Base-by-base conservation (phyloP, 495 filamentous ascomycete species). In the Geoglossum glabrum region DNA sequence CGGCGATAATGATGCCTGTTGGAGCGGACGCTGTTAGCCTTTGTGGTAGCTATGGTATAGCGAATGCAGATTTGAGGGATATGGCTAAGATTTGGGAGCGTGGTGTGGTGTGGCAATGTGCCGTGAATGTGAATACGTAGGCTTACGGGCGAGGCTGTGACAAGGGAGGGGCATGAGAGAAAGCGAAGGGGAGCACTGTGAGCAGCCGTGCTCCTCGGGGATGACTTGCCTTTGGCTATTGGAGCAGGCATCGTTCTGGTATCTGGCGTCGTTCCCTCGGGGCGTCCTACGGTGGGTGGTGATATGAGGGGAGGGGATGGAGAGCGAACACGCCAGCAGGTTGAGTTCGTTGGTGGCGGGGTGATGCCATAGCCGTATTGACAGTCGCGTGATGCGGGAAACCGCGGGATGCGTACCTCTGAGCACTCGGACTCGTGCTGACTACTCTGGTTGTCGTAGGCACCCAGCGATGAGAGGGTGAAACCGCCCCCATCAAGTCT, bases 1-100 rank as follows among this genome's bases (percentile, higher is more conserved):
- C 75, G 60, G 79, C 84, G 63, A 92, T 79, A 17, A 92, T 83
- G 66, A 87, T 78, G 63, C 82, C 87, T 90, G 73, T 30, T 8
- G 10, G n/a, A 21, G 49, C 49, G 1, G 6, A 1, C 1, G 25
- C 1, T 30, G 25, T 52, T 52, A 52, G 49, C 36, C 11, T 19
- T 13, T 30, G 28, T 27, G 25, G 11, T 1, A 6, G 5, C 19
- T 30, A 2, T 1, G 5, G 10, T 9, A 15, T 15, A 28, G 7
- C 17, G 15, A 27, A 17, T 3, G 49, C 6, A 30, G 10, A 52
- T 27, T 45, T 21, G 40, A 45, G 40, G 17, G 40, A 19, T 45
- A 13, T 19, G 40, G 40, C 23, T 19, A 19, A 45, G 3, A 3
- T 45, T 10, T 45, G 40, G n/a, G 0, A 13, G 5, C n/a, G 40